Conservation (phyloP, 148 eudicot species). For the Polygonum aviculare region DNA sequence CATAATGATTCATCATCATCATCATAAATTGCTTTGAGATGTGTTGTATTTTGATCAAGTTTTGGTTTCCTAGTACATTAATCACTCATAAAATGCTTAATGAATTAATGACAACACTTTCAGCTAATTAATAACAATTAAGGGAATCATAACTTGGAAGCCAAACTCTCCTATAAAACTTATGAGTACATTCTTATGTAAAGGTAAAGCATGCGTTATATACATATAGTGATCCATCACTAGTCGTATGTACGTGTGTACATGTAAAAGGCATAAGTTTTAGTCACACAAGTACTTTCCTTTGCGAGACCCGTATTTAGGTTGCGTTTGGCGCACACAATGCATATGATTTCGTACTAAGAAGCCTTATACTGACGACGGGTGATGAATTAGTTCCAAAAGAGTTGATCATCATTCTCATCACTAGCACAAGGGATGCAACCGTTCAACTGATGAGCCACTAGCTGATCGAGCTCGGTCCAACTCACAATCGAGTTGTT, state of each 20-base stretch:
- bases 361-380: background rate
- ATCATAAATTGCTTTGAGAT: background rate
- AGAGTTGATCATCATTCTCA: conserved; percentile 8
- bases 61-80: background rate
- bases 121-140: too few relatives aligned
- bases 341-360: too few relatives aligned
- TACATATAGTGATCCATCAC: background rate
- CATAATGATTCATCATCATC: conserved; percentile 5
- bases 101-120: background rate
- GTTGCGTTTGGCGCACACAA: too few relatives aligned
- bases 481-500: conserved; percentile 17
- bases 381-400: background rate
- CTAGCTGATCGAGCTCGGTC: conserved; percentile 39
- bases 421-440: conserved; percentile 15
- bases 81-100: background rate
- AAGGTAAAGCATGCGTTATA: background rate
- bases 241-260: background rate
- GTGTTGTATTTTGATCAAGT: background rate
- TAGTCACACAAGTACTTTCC: background rate
- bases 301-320: background rate
- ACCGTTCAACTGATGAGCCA: conserved; percentile 47
- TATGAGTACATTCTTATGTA: background rate
- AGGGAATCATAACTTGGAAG: background rate
- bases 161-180: background rate
- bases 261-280: background rate